phyloP scores from a whole-genome alignment of 2,329 filamentous ascomycete species.

The Cryphonectria radicalis region DNA sequence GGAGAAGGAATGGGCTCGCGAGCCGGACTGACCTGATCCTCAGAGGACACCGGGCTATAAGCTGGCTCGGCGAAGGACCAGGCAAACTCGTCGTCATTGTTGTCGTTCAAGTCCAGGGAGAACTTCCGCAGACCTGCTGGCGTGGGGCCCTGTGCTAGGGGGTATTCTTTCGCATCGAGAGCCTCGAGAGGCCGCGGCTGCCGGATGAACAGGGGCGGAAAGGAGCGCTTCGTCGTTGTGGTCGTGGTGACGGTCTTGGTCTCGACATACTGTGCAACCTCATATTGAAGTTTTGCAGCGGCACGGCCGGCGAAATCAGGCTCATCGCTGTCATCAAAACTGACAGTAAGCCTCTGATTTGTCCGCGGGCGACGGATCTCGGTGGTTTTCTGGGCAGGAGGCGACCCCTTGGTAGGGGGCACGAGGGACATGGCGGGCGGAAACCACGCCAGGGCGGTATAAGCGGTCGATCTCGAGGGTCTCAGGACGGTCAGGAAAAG shows the following conservation, averaged over 20 bases:
- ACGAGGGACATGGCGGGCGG: constrained; percentile 22
- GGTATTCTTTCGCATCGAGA: constrained; percentile 88
- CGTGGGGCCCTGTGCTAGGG: constrained; percentile 80
- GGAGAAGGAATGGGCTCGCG: neutral
- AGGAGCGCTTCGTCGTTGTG: constrained; percentile 82
- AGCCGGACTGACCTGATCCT: constrained; percentile 21
- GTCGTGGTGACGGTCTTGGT: constrained; percentile 84
- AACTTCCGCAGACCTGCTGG: constrained; percentile 79
- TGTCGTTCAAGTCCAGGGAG: constrained; percentile 69
- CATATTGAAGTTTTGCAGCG: constrained; percentile 52
- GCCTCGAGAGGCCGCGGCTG: constrained; percentile 71
- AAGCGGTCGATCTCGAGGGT: neutral
- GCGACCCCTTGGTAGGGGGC: constrained; percentile 26
- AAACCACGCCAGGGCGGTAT: constrained; percentile 8
- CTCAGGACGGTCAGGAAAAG: neutral
- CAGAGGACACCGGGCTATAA: constrained; percentile 13
- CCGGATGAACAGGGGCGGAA: constrained; percentile 81
- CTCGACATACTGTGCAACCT: constrained; percentile 68
- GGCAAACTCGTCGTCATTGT: constrained; percentile 55
- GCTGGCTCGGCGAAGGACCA: constrained; percentile 28
- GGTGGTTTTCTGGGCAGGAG: constrained; percentile 34
- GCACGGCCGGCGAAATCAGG: constrained; percentile 30
- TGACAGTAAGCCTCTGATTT: constrained; percentile 41
- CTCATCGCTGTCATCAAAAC: constrained; percentile 40
- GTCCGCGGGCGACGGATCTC: constrained; percentile 40